phyloP scores from a whole-genome alignment of 2,329 filamentous ascomycete species.

The Fusarium guadeloupense region DNA sequence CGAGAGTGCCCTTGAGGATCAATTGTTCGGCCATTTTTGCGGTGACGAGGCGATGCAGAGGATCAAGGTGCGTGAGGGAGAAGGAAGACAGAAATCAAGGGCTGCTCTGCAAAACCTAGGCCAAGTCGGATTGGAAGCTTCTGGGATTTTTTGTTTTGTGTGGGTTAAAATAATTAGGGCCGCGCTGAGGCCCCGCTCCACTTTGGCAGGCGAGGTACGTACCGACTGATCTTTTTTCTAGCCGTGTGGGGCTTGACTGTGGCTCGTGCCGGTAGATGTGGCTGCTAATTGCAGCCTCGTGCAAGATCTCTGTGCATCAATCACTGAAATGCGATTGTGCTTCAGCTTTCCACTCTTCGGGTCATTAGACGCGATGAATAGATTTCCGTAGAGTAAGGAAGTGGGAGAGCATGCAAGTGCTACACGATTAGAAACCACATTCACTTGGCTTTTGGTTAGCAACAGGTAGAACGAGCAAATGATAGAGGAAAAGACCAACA shows the following conservation, averaged over 20 bases:
- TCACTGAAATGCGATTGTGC: too few relatives aligned
- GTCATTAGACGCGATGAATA: too few relatives aligned
- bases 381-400: neutral
- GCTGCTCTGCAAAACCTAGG: slow-evolving; percentile 45
- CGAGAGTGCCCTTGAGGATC: slow-evolving; percentile 95
- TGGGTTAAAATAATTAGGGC: slow-evolving; percentile 62
- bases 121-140: slow-evolving; percentile 42
- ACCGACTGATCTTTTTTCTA: neutral
- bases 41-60: slow-evolving; percentile 55
- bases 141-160: slow-evolving; percentile 57
- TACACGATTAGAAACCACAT: neutral
- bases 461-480: neutral
- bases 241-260: neutral
- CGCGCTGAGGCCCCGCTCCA: slow-evolving; percentile 45
- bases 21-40: slow-evolving; percentile 87
- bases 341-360: too few relatives aligned
- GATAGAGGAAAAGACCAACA: neutral
- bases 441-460: neutral
- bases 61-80: slow-evolving; percentile 50
- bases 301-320: neutral
- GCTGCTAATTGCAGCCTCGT: neutral
- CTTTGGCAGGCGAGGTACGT: slow-evolving; percentile 26
- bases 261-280: neutral
- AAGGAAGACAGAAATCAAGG: slow-evolving; percentile 45
- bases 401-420: neutral